Base-by-base conservation (phyloP, 1,284 basidiomycete species). In the Xerocomus minutiporus region DNA sequence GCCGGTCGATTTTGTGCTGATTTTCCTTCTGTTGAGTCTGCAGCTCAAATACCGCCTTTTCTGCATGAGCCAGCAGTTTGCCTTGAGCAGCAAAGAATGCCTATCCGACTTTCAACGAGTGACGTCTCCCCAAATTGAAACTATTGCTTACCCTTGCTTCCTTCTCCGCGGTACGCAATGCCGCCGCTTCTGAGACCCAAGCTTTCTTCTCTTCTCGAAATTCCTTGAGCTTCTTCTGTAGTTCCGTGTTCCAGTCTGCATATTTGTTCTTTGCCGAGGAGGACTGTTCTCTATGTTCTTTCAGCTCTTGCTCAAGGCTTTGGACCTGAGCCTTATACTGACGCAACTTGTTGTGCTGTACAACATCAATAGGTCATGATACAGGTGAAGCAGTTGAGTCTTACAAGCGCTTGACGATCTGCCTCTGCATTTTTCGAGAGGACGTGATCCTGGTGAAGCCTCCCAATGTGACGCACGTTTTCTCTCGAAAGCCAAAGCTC, bases 401-500 rank as follows among this genome's bases (percentile, higher is more conserved):
- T 57, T 62, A 91, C 88, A 72, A 91, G 69, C n/a, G 82, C 83
- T 67, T 92, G 91, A 43, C 88, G 75, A 65, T 92, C 90, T 7
- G 80, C 78, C 65, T 92, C 90, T 26, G 86, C 86, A 46, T 80
- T 84, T 59, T 81, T 80, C 51, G 84, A 82, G 26, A 87, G 65
- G 28, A 88, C 80, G n/a, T 79, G 80, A 57, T 90, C 84, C 56
- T 84, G 78, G 61, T 88, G 86, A 47, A 92, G 69, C 42, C 83
- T 75, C n/a, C 84, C 86, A 50, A 93, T 86, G 59, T 91, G 87
- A 64, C 81, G 81, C 49, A 86, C 77, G 56, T 90, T 90, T 68
- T 91, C 82, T 58, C 86, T 75, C 54, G 86, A 83, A 40, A 88
- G 73, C 86, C 88, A 92, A 23, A 85, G 72, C 70, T 92, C 87